Evolutionary conservation across 257 asterid species (phyloP).

Genomic region (Cinchona pubescens): DNA sequence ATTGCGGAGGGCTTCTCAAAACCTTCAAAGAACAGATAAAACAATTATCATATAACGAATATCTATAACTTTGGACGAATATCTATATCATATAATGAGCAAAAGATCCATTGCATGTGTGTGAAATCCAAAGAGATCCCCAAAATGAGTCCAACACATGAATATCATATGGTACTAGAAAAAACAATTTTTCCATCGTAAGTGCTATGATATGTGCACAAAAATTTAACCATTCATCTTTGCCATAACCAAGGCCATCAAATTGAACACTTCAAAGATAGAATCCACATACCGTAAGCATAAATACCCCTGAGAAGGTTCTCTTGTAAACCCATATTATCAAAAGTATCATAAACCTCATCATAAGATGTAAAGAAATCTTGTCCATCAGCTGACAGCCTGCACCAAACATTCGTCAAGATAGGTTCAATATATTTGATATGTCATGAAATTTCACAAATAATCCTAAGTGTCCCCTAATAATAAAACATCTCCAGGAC

Average conservation of each 20-base stretch:
- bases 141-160: background rate
- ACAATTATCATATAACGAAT: too few species aligned
- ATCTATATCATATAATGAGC: background rate
- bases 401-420: constrained; percentile 6
- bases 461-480: too few species aligned
- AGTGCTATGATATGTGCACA: background rate
- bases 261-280: background rate
- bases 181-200: too few species aligned
- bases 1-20: constrained; percentile 92
- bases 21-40: constrained; percentile 36
- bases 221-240: background rate
- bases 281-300: constrained; percentile 29
- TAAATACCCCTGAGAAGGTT: constrained; percentile 40
- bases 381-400: constrained; percentile 30
- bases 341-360: constrained; percentile 39
- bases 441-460: background rate
- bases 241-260: background rate
- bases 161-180: background rate
- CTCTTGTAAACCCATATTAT: constrained; percentile 38
- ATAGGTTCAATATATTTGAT: background rate
- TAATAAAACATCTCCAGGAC: background rate
- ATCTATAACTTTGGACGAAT: too few species aligned
- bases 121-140: background rate
- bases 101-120: background rate
- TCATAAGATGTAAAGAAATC: constrained; percentile 40